Base-by-base conservation (phyloP, 805 yeast species). In the Pachysolen tannophilus region DNA sequence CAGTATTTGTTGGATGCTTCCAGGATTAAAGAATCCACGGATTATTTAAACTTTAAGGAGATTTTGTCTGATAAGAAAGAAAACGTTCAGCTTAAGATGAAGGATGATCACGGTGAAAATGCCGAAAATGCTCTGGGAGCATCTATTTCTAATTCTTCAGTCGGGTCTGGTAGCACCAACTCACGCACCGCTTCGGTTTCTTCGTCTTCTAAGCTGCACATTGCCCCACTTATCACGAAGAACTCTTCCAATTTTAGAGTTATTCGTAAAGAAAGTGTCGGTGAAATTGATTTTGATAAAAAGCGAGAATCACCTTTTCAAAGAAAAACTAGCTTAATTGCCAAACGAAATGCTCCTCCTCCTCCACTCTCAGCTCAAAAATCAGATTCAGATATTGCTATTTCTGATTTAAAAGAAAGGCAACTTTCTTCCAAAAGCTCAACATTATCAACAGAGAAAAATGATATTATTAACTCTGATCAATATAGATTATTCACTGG, bases 231-330 rank as follows among this genome's bases (percentile, higher is more conserved):
- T 6, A 16, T 20, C 7, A 11, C 23, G 4, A 19, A 26, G 4
- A n/a, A n/a, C n/a, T 7, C 38, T 11, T 45, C 70, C 28, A 62
- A 85, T 0, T 84, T 85, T 51, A 67, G 80, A 39, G 78, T 85
- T 1, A 68, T 85, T 7, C 59, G 88, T 21, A 71, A 74, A 17
- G 75, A 71, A n/a, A 73, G 70, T 10, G 63, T 70, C 23, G 43
- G 47, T 20, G 94, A 82, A 47, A 84, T 84, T 41, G 87, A 87
- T 53, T 85, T 85, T 50, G 92, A 85, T 47, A 75, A 81, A 45
- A 65, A 86, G 34, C 60, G 95, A 29, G 75, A 74, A 30, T 79
- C 94, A 1, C 94, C 95, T 2, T 82, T 72, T 48, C 75, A 60
- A 14, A 59, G 60, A 32, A 57, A 67, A 2, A 68, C 78, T 1